Evolutionary conservation across 1,284 basidiomycete species (phyloP).

Genomic region (Exsudoporus floridanus): DNA sequence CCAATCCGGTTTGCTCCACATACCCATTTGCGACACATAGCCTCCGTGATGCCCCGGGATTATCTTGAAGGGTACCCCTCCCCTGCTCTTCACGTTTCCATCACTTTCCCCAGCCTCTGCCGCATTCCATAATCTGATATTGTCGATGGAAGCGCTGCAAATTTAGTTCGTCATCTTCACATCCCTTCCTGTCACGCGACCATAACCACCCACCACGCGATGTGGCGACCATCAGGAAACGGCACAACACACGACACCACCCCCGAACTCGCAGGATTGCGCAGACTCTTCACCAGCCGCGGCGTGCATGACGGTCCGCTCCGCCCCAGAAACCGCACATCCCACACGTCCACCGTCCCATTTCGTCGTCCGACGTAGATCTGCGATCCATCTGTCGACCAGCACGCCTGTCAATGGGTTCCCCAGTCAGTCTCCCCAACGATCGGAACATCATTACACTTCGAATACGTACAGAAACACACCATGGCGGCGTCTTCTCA

Average conservation of each 20-base stretch:
- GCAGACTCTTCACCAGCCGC: constrained; percentile 74
- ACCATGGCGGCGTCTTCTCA: constrained; percentile 94
- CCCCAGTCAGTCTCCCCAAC: background rate
- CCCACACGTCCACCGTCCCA: constrained; percentile 92
- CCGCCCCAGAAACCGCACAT: constrained; percentile 74
- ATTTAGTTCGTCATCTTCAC: constrained; percentile 24
- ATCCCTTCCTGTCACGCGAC: constrained; percentile 19
- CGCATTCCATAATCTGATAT: constrained; percentile 93
- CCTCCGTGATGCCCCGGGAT: constrained; percentile 97
- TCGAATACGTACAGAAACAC: constrained; percentile 69
- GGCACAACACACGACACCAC: constrained; percentile 88
- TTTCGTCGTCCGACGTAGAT: constrained; percentile 92
- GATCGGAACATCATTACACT: background rate
- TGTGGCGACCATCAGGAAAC: constrained; percentile 87
- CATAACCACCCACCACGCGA: constrained; percentile 69
- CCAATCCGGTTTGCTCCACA: constrained; percentile 32
- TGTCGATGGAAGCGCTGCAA: constrained; percentile 85
- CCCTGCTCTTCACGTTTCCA: constrained; percentile 53
- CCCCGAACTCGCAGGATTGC: constrained; percentile 87
- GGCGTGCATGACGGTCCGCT: constrained; percentile 62
- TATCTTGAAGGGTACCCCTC: constrained; percentile 87
- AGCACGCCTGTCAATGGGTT: constrained; percentile 70
- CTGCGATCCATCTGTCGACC: constrained; percentile 86
- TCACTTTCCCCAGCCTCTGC: constrained; percentile 72
- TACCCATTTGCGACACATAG: constrained; percentile 86